Evolutionary conservation across 2,329 filamentous ascomycete genomes (phyloP).

Genomic region (Paramyrothecium roridum): DNA sequence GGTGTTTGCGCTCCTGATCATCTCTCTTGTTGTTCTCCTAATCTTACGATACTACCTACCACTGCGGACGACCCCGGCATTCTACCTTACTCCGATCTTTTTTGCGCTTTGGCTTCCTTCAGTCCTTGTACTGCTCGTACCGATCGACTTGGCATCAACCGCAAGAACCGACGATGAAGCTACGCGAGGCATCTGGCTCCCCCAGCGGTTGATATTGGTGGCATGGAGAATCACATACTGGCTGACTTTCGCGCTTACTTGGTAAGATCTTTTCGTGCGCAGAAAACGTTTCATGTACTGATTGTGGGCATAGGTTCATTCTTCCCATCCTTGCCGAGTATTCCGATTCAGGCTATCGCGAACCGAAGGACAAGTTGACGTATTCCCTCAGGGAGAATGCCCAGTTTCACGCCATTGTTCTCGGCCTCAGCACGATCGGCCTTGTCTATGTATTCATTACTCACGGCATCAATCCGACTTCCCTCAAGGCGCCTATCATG

Average conservation of each 20-base stretch:
- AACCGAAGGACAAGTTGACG: conserved; percentile 73
- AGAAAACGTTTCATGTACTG: conserved; percentile 5
- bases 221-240: conserved; percentile 96
- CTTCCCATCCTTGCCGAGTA: conserved; percentile 93
- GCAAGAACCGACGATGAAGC: conserved; percentile 68
- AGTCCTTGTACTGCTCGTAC: conserved; percentile 86
- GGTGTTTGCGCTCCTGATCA: conserved; percentile 65
- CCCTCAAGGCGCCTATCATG: conserved; percentile 84
- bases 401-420: conserved; percentile 79
- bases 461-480: conserved; percentile 68
- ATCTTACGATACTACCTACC: conserved; percentile 89
- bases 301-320: conserved; percentile 63
- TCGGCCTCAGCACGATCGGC: conserved; percentile 67
- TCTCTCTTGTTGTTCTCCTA: conserved; percentile 75
- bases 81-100: conserved; percentile 89
- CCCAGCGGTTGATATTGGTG: conserved; percentile 72
- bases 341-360: conserved; percentile 88
- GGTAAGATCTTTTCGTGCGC: conserved; percentile 50
- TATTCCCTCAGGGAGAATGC: conserved; percentile 87
- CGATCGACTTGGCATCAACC: conserved; percentile 90
- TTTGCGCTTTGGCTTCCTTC: conserved; percentile 91
- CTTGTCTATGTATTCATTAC: conserved; percentile 80
- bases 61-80: conserved; percentile 83
- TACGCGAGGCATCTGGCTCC: conserved; percentile 82
- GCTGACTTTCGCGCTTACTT: conserved; percentile 93